These are phyloP conservation scores for Hura crepitans DNA, from an alignment of 441 rosid genomes.

Conservation along the genomic window DNA sequence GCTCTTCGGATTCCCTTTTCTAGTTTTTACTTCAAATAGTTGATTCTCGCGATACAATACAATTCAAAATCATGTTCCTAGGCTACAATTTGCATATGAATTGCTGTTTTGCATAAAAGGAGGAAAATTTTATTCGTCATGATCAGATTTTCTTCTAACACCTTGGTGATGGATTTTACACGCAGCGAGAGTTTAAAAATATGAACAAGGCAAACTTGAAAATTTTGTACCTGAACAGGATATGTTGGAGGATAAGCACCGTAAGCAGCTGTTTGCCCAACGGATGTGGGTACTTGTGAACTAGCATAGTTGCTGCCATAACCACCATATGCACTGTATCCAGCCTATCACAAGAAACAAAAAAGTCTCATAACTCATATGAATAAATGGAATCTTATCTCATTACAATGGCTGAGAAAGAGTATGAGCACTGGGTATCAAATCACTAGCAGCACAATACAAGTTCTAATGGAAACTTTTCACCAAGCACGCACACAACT, in stretches of 20 bases:
- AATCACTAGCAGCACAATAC: not conserved
- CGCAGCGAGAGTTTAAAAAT: too few species aligned
- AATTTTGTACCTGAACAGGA: conserved; percentile 65
- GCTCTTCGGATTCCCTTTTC: not conserved
- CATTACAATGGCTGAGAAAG: not conserved
- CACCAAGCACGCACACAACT: not conserved
- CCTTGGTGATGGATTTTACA: not conserved
- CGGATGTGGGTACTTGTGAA: conserved; percentile 62
- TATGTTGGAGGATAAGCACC: conserved; percentile 75
- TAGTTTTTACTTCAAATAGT: not conserved
- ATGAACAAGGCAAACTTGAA: not conserved
- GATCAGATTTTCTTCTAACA: not conserved
- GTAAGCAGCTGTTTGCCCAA: conserved; percentile 64
- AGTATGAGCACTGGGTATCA: not conserved
- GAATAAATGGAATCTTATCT: not conserved
- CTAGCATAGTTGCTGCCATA: conserved; percentile 61
- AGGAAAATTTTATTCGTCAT: not conserved
- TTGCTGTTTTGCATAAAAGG: too few species aligned
- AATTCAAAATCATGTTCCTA: too few species aligned
- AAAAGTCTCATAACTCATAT: not conserved
- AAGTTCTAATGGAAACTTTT: not conserved
- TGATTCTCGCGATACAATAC: too few species aligned
- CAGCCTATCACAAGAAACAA: conserved; percentile 43
- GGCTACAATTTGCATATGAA: too few species aligned
- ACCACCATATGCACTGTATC: conserved; percentile 64